Evolutionary conservation across 1,139 yeast species (phyloP), one percentile per base, ranked within the genome.

Genomic region (Kodamaea sp.): DNA sequence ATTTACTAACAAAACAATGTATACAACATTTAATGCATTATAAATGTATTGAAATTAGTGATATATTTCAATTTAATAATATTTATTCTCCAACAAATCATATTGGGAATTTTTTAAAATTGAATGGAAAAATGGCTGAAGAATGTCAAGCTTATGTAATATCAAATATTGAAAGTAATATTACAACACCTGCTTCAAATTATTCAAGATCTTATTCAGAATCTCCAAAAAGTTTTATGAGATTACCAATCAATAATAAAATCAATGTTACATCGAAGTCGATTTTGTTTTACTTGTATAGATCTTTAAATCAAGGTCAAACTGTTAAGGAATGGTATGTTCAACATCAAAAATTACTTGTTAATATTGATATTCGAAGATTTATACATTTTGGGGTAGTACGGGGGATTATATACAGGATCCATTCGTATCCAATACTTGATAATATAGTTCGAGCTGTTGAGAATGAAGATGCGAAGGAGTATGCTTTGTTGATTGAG

Each of bases 1-100:
- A 82, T 48, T 66, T 74, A 11, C 67, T 92, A 37, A 88, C 95
- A 5, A 79, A 82, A 39, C 90, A 86, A 55, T 90, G 97, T 56
- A 81, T 94, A 31, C 95, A 88, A 58, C 97, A 92, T 62, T 68
- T 94, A 40, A 77, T 90, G 69, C 95, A 90, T 61, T 94, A 92
- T 62, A 80, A 84, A 46, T 87, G 97, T 52, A 80, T 92, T 27
- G 79, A 84, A 15, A 73, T 90, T 11, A 71, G 86, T 24, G 97
- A 92, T 57, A 78, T 92, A 15, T 92, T 94, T 60, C 97, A 90
- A 55, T 94, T 89, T 59, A 69, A 81, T 35, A 92, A 88, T 59
- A 79, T 84, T 20, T 94, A 94, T 63, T 95, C 97, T 0, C 88
- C 95, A 6, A 88, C 97, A 0, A 82, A 94, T 32, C 75, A 78